Evolutionary conservation across 768 basidiomycete genomes (phyloP).

Genomic region (Kwoniella botswanensis): DNA sequence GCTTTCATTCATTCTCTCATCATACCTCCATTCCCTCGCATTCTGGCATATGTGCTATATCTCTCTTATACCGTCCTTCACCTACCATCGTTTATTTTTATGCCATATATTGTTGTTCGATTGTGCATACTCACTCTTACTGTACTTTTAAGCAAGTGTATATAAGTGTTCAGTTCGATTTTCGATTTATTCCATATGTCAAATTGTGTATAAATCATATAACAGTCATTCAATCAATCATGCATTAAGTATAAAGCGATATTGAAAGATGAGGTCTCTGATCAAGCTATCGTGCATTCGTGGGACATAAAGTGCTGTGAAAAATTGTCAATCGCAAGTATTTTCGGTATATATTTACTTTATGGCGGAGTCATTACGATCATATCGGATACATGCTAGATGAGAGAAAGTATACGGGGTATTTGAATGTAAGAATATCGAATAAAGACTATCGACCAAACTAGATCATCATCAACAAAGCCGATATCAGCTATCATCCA

Average conservation of each 20-base stretch:
- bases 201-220: background rate
- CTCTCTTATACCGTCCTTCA: background rate
- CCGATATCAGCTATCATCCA: background rate
- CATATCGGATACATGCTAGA: too few species aligned
- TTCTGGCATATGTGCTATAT: background rate
- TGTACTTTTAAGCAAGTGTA: too few species aligned
- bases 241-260: background rate
- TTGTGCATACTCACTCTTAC: background rate
- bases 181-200: background rate
- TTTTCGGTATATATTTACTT: too few species aligned
- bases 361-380: too few species aligned
- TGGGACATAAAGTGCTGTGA: background rate
- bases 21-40: background rate
- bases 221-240: background rate
- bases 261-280: background rate
- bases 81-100: background rate
- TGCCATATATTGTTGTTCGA: background rate
- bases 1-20: background rate
- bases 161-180: background rate
- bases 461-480: too few species aligned
- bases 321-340: too few species aligned
- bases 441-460: too few species aligned
- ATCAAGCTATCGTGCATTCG: background rate
- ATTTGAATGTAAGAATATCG: too few species aligned
- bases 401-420: too few species aligned